Conservation (phyloP, 495 filamentous ascomycete genomes). For the Penicillium bovifimosum region DNA sequence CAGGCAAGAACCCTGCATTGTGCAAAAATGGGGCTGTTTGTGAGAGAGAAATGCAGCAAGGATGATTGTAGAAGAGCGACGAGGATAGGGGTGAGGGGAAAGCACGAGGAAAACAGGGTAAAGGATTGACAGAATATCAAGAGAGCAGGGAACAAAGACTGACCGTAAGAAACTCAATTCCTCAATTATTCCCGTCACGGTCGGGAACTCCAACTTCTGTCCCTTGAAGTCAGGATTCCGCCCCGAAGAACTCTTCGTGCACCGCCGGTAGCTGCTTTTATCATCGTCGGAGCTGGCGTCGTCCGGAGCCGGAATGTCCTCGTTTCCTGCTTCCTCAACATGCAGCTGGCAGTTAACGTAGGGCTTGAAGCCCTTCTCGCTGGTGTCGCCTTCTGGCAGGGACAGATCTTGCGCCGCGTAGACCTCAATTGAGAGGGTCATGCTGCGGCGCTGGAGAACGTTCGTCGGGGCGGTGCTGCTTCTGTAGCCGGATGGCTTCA, state of each 20-base stretch:
- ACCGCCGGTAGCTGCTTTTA: constrained; percentile 63
- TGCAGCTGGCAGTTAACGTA: constrained; percentile 83
- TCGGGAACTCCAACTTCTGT: constrained; percentile 57
- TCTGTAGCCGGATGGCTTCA: constrained; percentile 71
- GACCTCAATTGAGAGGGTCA: constrained; percentile 47
- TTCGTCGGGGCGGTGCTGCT: constrained; percentile 24
- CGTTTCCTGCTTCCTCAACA: constrained; percentile 52
- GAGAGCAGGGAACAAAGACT: constrained; percentile 19
- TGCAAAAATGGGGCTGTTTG: background rate
- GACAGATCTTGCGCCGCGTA: constrained; percentile 50
- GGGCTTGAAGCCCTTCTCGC: constrained; percentile 58
- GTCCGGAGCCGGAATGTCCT: constrained; percentile 14
- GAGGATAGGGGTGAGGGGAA: constrained; percentile 4
- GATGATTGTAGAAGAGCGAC: background rate
- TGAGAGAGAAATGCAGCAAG: background rate
- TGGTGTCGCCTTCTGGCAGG: constrained; percentile 45
- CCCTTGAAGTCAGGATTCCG: constrained; percentile 64
- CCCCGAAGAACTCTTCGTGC: constrained; percentile 56
- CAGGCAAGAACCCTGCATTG: constrained; percentile 2
- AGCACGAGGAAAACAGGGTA: background rate
- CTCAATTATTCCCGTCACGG: constrained; percentile 61
- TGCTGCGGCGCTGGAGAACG: constrained; percentile 20
- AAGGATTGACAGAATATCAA: background rate
- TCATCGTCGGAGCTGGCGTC: constrained; percentile 40
- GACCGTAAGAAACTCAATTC: constrained; percentile 77